phyloP scores from a whole-genome alignment of 352 stramenopile species.

The Globisporangium rhizosaccharum region DNA sequence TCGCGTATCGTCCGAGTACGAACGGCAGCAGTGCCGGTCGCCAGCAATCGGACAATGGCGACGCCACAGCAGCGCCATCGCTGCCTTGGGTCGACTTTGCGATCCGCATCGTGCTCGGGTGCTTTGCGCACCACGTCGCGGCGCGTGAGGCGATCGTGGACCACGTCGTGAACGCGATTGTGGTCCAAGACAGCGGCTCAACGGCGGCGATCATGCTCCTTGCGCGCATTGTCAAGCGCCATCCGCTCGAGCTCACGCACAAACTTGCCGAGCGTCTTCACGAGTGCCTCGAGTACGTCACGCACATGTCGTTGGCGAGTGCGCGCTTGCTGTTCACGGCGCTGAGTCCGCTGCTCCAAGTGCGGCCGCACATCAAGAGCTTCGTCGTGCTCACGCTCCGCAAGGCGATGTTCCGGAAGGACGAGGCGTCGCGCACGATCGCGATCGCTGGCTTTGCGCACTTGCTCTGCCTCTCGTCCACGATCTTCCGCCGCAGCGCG shows the following conservation, averaged over 20 bases:
- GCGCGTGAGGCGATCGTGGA: conserved; percentile 31
- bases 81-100: conserved; percentile 31
- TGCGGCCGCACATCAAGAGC: conserved; percentile 33
- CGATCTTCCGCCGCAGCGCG: conserved; percentile 29
- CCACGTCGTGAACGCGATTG: conserved; percentile 36
- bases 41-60: not conserved
- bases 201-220: conserved; percentile 28
- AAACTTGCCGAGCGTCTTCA: conserved; percentile 27
- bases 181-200: conserved; percentile 28
- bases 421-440: conserved; percentile 41
- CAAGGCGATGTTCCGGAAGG: conserved; percentile 61
- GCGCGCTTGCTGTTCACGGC: conserved; percentile 27
- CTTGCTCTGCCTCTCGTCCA: conserved; percentile 32
- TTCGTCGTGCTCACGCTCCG: conserved; percentile 49
- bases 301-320: conserved; percentile 24
- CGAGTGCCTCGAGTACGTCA: conserved; percentile 52
- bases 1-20: conserved; percentile 22
- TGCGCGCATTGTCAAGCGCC: conserved; percentile 30
- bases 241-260: conserved; percentile 30
- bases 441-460: conserved; percentile 40
- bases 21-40: conserved; percentile 1
- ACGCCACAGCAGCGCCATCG: conserved; percentile 1
- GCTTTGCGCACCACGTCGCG: conserved; percentile 36
- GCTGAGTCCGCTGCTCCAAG: conserved; percentile 31
- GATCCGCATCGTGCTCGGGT: conserved; percentile 36